A percentile compares a stretch with the other conserved stretches of the same genome.
These are phyloP conservation scores for Detonula confervacea DNA, from an alignment of 352 stramenopile genomes.

Conservation along the genomic window DNA sequence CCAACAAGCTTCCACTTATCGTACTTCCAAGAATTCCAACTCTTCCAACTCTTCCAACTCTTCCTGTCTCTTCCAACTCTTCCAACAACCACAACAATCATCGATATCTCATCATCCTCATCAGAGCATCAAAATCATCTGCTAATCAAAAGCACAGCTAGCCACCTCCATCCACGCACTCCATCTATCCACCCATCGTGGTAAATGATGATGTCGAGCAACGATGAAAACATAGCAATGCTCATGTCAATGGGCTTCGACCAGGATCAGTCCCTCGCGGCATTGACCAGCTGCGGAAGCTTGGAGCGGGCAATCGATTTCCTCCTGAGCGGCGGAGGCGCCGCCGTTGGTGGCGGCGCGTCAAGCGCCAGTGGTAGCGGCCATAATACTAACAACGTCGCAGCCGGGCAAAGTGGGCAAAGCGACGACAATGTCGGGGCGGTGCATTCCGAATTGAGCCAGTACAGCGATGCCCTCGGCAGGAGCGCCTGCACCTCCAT, in stretches of 20 bases:
- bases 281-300: constrained; percentile 46
- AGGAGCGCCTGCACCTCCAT: constrained; percentile 80
- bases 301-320: constrained; percentile 68
- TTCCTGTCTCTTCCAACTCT: too few species aligned
- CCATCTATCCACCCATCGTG: too few species aligned
- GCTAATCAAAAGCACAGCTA: too few species aligned
- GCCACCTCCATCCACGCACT: too few species aligned
- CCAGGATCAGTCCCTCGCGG: constrained; percentile 27
- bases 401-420: too few species aligned
- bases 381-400: too few species aligned
- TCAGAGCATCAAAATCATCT: too few species aligned
- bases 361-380: not conserved
- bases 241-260: constrained; percentile 73
- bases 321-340: constrained; percentile 46
- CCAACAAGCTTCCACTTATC: not conserved
- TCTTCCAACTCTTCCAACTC: too few species aligned
- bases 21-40: too few species aligned
- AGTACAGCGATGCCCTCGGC: constrained; percentile 69
- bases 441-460: constrained; percentile 51
- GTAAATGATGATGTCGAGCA: constrained; percentile 7
- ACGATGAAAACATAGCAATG: constrained; percentile 23
- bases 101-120: too few species aligned
- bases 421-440: not conserved
- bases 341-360: not conserved
- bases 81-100: too few species aligned